Evolutionary conservation across 1,284 basidiomycete genomes (phyloP).

Genomic region (Mycena sp.): DNA sequence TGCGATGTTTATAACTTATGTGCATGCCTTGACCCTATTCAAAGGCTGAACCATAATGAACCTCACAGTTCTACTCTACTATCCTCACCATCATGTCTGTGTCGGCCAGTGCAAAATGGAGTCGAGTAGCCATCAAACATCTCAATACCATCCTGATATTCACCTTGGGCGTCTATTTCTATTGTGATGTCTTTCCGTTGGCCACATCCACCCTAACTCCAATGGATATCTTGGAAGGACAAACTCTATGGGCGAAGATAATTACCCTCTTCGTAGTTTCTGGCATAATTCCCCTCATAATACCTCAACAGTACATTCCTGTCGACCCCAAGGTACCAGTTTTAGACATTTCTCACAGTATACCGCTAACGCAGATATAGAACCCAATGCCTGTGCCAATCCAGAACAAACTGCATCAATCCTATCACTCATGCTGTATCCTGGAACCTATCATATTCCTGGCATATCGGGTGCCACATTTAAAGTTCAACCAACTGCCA

Average conservation of each 20-base stretch:
- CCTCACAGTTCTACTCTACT: not conserved
- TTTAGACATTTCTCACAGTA: too few relatives aligned
- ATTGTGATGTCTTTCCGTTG: slow-evolving; percentile 72
- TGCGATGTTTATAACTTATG: slow-evolving; percentile 1
- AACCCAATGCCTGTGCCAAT: slow-evolving; percentile 14
- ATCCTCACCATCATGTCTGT: not conserved
- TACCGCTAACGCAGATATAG: slow-evolving; percentile 4
- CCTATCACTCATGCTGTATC: slow-evolving; percentile 57
- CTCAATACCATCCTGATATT: slow-evolving; percentile 45
- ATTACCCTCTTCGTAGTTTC: slow-evolving; percentile 32
- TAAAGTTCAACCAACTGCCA: slow-evolving; percentile 46
- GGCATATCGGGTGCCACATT: slow-evolving; percentile 43
- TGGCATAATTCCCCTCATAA: slow-evolving; percentile 38
- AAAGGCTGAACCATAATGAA: not conserved
- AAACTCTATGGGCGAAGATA: slow-evolving; percentile 38
- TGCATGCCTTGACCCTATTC: not conserved
- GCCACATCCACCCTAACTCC: slow-evolving; percentile 53
- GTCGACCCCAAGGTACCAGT: slow-evolving; percentile 44
- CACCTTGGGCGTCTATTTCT: slow-evolving; percentile 58
- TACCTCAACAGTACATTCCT: slow-evolving; percentile 41
- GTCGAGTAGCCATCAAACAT: not conserved
- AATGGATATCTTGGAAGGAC: slow-evolving; percentile 38
- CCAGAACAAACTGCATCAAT: slow-evolving; percentile 65
- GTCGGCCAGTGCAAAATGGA: not conserved
- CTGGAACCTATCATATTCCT: slow-evolving; percentile 54